phyloP scores from a whole-genome alignment of 768 basidiomycete species.

The Tricholoma hemisulphureum region DNA sequence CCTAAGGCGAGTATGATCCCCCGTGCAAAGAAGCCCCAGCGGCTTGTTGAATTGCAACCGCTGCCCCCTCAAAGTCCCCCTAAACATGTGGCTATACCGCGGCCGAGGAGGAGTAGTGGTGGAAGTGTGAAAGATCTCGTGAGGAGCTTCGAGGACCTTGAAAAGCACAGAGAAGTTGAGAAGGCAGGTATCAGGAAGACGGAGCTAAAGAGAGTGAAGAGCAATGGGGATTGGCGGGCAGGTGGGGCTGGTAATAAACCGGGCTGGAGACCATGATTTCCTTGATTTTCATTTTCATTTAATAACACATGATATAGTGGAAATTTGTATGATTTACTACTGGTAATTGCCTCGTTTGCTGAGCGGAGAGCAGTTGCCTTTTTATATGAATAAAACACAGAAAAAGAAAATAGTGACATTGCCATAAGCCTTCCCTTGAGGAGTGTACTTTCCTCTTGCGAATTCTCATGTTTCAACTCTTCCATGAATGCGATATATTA shows the following conservation, averaged over 20 bases:
- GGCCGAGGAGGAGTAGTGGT: conserved; percentile 59
- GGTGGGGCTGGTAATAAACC: conserved; percentile 7
- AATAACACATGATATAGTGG: conserved; percentile 1
- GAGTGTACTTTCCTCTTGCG: no score
- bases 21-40: conserved; percentile 36
- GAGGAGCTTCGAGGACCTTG: conserved; percentile 52
- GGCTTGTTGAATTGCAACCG: conserved; percentile 56
- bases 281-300: background rate
- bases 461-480: no score
- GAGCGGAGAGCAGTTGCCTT: no score
- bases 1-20: conserved; percentile 43
- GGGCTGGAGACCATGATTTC: conserved; percentile 16
- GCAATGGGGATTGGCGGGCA: conserved; percentile 33
- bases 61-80: conserved; percentile 31
- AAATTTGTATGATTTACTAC: no score
- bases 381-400: no score
- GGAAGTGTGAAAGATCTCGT: conserved; percentile 75
- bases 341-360: no score
- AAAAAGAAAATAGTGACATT: no score
- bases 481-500: no score
- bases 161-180: conserved; percentile 27
- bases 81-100: conserved; percentile 18
- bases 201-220: conserved; percentile 33
- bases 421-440: no score
- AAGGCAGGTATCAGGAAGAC: conserved; percentile 22